Conservation (phyloP, 495 filamentous ascomycete genomes). For the Aspergillus campestris region DNA sequence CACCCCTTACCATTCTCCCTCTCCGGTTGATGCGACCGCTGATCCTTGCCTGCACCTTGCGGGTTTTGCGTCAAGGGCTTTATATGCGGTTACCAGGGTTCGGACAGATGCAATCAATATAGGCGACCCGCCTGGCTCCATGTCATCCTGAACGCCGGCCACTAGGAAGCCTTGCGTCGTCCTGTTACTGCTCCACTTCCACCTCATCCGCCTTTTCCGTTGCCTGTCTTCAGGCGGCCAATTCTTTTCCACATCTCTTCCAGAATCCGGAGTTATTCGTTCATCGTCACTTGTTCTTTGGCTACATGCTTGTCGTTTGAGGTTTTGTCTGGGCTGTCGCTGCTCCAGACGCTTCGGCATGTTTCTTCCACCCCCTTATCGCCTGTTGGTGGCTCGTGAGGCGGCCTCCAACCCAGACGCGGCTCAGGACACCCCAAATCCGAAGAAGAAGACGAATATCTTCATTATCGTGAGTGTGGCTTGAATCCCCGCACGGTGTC, state of each 20-base stretch:
- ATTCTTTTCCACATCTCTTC: neutral
- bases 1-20: too few relatives aligned
- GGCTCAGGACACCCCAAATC: neutral
- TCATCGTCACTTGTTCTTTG: neutral
- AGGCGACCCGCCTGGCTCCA: neutral
- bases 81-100: too few relatives aligned
- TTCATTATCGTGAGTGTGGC: conserved; percentile 15
- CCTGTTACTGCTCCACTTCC: neutral
- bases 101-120: too few relatives aligned
- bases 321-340: too few relatives aligned
- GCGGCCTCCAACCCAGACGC: neutral
- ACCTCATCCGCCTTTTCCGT: conserved; percentile 10
- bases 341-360: too few relatives aligned
- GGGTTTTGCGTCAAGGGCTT: too few relatives aligned
- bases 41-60: too few relatives aligned
- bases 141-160: neutral
- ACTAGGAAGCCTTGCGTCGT: neutral
- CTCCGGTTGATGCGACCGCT: too few relatives aligned
- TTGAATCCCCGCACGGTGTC: neutral
- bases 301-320: neutral
- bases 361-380: too few relatives aligned
- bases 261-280: neutral
- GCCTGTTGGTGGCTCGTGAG: too few relatives aligned
- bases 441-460: conserved; percentile 6
- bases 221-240: conserved; percentile 2